Conservation (phyloP, 352 stramenopile species). For the Phytophthora chlamydospora region DNA sequence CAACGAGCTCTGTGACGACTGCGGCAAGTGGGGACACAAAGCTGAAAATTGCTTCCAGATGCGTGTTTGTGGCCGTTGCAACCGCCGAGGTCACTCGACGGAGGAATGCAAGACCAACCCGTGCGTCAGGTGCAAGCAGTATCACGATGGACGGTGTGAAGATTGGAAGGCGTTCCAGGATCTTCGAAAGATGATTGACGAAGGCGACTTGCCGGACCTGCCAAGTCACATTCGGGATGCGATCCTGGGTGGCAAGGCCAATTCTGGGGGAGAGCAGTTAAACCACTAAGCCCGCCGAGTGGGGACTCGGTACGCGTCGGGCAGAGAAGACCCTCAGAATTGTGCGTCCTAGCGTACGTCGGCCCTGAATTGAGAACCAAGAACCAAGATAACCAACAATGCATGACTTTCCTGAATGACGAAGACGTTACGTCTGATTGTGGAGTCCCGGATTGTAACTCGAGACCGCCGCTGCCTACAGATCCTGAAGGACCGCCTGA, state of each 20-base stretch:
- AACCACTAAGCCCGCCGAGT: constrained; percentile 14
- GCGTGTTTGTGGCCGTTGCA: neutral
- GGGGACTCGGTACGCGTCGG: constrained; percentile 11
- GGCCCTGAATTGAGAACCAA: neutral
- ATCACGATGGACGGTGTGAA: neutral
- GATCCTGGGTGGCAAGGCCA: neutral
- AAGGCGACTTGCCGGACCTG: neutral
- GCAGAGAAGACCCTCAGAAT: neutral
- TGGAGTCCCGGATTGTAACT: too few relatives aligned
- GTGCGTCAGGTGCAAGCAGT: too few relatives aligned
- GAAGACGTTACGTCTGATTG: too few relatives aligned
- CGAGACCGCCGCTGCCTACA: neutral
- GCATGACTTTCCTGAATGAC: too few relatives aligned
- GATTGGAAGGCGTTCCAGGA: neutral
- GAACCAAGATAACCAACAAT: too few relatives aligned
- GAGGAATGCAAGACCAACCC: too few relatives aligned
- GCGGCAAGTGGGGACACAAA: neutral
- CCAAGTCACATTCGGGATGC: neutral
- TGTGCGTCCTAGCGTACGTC: constrained; percentile 10
- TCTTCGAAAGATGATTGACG: neutral
- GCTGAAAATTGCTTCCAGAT: neutral
- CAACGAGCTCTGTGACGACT: constrained; percentile 1
- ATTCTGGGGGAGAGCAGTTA: constrained; percentile 6
- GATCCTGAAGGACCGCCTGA: neutral
- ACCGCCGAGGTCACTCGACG: neutral